Evolutionary conservation across 176 grass and related monocot genomes (phyloP).

Genomic region (Panicum miliaceum): DNA sequence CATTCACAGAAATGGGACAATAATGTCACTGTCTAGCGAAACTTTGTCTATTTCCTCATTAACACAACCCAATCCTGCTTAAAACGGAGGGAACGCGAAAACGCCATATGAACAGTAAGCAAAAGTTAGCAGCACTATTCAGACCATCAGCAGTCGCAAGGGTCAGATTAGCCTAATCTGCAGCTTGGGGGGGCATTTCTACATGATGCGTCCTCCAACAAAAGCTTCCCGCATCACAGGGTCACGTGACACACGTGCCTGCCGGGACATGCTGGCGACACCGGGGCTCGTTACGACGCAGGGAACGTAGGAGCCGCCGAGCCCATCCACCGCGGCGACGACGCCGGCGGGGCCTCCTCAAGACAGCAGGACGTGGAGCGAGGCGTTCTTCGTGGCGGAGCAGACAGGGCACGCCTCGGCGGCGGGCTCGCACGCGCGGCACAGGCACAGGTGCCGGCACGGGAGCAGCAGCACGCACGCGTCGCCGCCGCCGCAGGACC

Average conservation of each 20-base stretch:
- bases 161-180: neutral
- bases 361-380: constrained; percentile 50
- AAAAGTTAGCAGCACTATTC: neutral
- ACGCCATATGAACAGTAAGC: neutral
- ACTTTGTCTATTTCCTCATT: neutral
- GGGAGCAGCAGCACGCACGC: constrained; percentile 64
- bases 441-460: constrained; percentile 74
- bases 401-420: constrained; percentile 57
- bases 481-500: constrained; percentile 41
- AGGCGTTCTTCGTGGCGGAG: constrained; percentile 49
- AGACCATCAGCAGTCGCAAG: neutral
- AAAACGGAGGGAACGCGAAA: neutral
- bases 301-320: neutral
- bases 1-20: no score
- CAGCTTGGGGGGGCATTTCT: neutral
- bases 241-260: neutral
- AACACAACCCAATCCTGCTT: neutral
- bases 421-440: constrained; percentile 45
- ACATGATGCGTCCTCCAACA: neutral
- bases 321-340: neutral
- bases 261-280: neutral
- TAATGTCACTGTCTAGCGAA: neutral
- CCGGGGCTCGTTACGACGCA: neutral
- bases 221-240: neutral
- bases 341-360: neutral